These are phyloP conservation scores for Xylaria castorea DNA, from an alignment of 495 filamentous ascomycete genomes.

Conservation along the genomic window DNA sequence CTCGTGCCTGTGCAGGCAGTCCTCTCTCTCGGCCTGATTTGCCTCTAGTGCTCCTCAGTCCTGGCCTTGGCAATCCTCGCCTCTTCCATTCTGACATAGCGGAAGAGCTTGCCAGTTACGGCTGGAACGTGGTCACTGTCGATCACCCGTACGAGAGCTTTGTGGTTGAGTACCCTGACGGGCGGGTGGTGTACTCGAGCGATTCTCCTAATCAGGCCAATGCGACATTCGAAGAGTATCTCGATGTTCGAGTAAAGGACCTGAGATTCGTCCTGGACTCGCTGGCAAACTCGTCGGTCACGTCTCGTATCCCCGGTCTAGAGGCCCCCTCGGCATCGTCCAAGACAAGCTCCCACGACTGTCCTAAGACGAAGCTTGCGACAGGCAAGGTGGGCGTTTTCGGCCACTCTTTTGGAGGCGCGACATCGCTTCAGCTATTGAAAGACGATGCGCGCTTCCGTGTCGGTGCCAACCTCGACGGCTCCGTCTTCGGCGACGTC, in stretches of 20 bases:
- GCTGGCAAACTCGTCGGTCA: slow-evolving; percentile 19
- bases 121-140: slow-evolving; percentile 56
- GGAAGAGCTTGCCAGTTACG: slow-evolving; percentile 54
- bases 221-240: not conserved
- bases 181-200: slow-evolving; percentile 32
- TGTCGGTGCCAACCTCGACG: slow-evolving; percentile 59
- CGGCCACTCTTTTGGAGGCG: slow-evolving; percentile 65
- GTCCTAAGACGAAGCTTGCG: slow-evolving; percentile 7
- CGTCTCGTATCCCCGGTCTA: slow-evolving; percentile 21
- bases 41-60: slow-evolving; percentile 49
- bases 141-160: slow-evolving; percentile 59
- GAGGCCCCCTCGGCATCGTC: not conserved
- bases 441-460: slow-evolving; percentile 47
- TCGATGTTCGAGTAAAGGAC: slow-evolving; percentile 26
- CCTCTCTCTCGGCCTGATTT: slow-evolving; percentile 11
- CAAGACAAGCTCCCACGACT: not conserved
- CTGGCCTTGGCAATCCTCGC: slow-evolving; percentile 41
- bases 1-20: slow-evolving; percentile 24
- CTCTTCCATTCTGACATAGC: slow-evolving; percentile 48
- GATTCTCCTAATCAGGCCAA: slow-evolving; percentile 15
- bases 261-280: slow-evolving; percentile 26
- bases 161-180: slow-evolving; percentile 59
- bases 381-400: slow-evolving; percentile 46
- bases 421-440: slow-evolving; percentile 52
- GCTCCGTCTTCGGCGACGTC: slow-evolving; percentile 42